A percentile compares a stretch with the other conserved stretches of the same genome.
phyloP scores from a whole-genome alignment of 257 asterid genomes.

The Solanum sejunctum region DNA sequence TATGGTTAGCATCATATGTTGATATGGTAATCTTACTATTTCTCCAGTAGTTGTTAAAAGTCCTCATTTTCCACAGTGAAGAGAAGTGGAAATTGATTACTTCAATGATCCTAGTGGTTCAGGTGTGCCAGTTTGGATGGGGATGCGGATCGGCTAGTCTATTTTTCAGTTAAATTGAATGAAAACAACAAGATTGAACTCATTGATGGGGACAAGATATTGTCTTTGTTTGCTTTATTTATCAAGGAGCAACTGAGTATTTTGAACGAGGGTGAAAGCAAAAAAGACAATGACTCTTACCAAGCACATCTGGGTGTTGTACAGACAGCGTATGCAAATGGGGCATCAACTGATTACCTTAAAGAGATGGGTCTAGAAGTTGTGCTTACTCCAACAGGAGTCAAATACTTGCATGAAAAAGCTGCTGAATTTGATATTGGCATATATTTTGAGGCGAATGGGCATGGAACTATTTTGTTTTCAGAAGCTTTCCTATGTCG shows the following conservation, averaged over 20 bases:
- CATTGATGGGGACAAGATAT: slow-evolving; percentile 93
- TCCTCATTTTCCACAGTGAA: background rate
- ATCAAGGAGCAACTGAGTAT: slow-evolving; percentile 60
- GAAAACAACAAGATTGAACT: slow-evolving; percentile 53
- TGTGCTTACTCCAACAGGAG: slow-evolving; percentile 84
- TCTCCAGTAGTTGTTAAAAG: background rate
- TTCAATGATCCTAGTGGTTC: slow-evolving; percentile 40
- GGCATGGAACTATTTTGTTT: slow-evolving; percentile 93
- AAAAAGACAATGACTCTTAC: slow-evolving; percentile 20
- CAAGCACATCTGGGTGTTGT: slow-evolving; percentile 56
- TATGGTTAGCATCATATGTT: background rate
- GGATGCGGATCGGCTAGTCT: slow-evolving; percentile 93
- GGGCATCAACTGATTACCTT: slow-evolving; percentile 86
- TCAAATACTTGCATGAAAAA: slow-evolving; percentile 78
- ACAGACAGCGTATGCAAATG: slow-evolving; percentile 97
- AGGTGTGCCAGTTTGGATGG: slow-evolving; percentile 99
- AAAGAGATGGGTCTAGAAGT: slow-evolving; percentile 68
- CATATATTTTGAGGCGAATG: slow-evolving; percentile 92
- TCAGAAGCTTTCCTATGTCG: slow-evolving; percentile 46
- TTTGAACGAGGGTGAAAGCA: slow-evolving; percentile 33
- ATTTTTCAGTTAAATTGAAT: slow-evolving; percentile 50
- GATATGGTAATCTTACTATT: background rate
- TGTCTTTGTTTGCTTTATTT: slow-evolving; percentile 78
- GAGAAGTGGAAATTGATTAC: slow-evolving; percentile 13
- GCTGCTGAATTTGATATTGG: slow-evolving; percentile 90